phyloP scores from a whole-genome alignment of 1,139 yeast species.

The Hansenula lynferdii region DNA sequence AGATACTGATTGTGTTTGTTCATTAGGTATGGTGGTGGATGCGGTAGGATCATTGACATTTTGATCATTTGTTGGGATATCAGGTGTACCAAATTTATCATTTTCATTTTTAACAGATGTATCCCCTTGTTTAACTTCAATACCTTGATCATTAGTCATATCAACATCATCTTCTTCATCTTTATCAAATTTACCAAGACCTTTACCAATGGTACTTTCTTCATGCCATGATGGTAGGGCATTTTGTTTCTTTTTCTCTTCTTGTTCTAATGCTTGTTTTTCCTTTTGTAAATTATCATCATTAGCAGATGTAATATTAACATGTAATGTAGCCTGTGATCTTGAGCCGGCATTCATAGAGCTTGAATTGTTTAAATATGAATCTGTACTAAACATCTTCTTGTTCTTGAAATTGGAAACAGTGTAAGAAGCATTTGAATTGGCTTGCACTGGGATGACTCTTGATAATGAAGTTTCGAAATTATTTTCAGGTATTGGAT shows the following conservation, averaged over 20 bases:
- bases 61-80: too few species aligned
- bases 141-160: constrained; percentile 30
- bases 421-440: constrained; percentile 58
- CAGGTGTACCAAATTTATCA: too few species aligned
- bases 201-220: constrained; percentile 79
- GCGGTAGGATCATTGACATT: constrained; percentile 8
- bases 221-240: constrained; percentile 97
- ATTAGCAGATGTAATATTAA: constrained; percentile 79
- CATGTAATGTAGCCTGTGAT: constrained; percentile 69
- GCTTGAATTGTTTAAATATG: constrained; percentile 30
- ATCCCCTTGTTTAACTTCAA: constrained; percentile 32
- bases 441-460: constrained; percentile 81
- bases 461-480: constrained; percentile 76
- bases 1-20: constrained; percentile 2
- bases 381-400: constrained; percentile 32
- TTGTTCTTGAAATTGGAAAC: constrained; percentile 37
- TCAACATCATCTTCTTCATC: constrained; percentile 39
- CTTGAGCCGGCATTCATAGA: constrained; percentile 35
- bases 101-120: too few species aligned
- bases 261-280: constrained; percentile 58
- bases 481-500: constrained; percentile 79
- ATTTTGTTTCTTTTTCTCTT: constrained; percentile 83
- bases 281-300: constrained; percentile 74
- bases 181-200: constrained; percentile 48
- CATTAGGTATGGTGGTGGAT: background rate